phyloP scores from a whole-genome alignment of 192 early-diverging fungal genomes.

The Coemansia sp. region DNA sequence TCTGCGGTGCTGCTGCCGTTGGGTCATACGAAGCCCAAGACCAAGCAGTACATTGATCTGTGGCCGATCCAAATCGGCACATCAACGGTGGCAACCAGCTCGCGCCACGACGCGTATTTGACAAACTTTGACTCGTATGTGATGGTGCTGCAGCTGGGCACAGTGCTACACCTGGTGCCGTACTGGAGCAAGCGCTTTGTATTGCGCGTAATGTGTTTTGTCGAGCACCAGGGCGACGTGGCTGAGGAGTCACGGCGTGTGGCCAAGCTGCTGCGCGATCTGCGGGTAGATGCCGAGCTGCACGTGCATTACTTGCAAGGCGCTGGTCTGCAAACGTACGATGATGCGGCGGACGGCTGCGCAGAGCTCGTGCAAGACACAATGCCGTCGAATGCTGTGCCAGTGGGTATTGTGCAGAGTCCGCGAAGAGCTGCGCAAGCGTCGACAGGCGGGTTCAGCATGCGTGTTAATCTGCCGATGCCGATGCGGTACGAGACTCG shows the following conservation, averaged over 20 bases:
- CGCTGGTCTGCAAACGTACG: slow-evolving; percentile 46
- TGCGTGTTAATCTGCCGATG: slow-evolving; percentile 50
- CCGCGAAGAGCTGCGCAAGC: background rate
- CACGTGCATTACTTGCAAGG: slow-evolving; percentile 56
- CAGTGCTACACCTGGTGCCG: slow-evolving; percentile 69
- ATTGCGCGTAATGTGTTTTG: slow-evolving; percentile 69
- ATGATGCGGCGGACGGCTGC: slow-evolving; percentile 10
- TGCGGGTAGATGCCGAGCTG: slow-evolving; percentile 65
- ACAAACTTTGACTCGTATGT: slow-evolving; percentile 70
- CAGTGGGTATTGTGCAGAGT: background rate
- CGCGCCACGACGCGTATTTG: slow-evolving; percentile 26
- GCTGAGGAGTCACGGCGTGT: slow-evolving; percentile 61
- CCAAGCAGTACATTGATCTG: slow-evolving; percentile 62
- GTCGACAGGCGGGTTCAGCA: slow-evolving; percentile 26
- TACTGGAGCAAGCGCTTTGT: slow-evolving; percentile 63
- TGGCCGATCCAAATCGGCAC: slow-evolving; percentile 72
- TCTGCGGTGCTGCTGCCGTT: background rate
- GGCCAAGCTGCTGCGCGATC: slow-evolving; percentile 56
- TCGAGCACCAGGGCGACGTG: slow-evolving; percentile 63
- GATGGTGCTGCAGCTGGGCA: slow-evolving; percentile 74
- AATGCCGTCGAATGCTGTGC: slow-evolving; percentile 7
- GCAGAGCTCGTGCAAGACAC: background rate
- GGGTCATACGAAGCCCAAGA: background rate
- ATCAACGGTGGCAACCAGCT: slow-evolving; percentile 16
- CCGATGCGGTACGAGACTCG: slow-evolving; percentile 39